Percentiles rank a stretch among this genome's conserved stretches.
Conservation (phyloP, 345 rosid species). For the Sonneratia caseolaris region DNA sequence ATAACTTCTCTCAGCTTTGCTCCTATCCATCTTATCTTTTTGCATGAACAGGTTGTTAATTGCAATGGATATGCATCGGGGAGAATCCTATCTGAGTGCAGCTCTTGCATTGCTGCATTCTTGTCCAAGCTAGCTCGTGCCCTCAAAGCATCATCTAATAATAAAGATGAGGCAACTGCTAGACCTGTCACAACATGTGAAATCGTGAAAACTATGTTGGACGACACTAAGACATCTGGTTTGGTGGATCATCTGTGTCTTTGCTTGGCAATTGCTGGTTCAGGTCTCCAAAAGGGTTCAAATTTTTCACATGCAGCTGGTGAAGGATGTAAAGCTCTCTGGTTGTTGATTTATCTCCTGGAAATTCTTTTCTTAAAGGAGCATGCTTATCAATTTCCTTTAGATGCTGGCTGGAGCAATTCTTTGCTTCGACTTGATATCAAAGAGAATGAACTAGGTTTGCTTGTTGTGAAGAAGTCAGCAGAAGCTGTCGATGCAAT, state of each 20-base stretch:
- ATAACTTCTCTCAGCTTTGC: neutral
- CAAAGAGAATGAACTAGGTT: conserved; percentile 48
- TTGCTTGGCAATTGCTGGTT: conserved; percentile 78
- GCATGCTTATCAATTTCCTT: conserved; percentile 46
- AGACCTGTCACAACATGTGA: conserved; percentile 25
- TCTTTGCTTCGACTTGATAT: conserved; percentile 49
- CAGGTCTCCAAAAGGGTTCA: conserved; percentile 65
- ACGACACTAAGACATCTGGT: conserved; percentile 72
- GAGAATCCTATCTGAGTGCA: conserved; percentile 55
- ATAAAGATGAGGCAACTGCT: conserved; percentile 36
- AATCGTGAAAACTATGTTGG: conserved; percentile 47
- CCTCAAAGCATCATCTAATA: conserved; percentile 35
- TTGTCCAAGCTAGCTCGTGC: conserved; percentile 50
- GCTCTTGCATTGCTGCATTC: conserved; percentile 53
- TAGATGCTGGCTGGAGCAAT: conserved; percentile 46
- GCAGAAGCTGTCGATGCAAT: conserved; percentile 57
- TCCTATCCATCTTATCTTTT: conserved; percentile 11
- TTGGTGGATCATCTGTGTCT: conserved; percentile 65
- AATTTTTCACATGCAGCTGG: conserved; percentile 64
- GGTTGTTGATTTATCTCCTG: conserved; percentile 59
- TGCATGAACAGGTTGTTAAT: conserved; percentile 45
- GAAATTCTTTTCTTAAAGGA: conserved; percentile 44
- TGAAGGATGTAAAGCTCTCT: conserved; percentile 76
- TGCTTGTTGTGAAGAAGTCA: conserved; percentile 42
- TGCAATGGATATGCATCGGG: conserved; percentile 58